Evolutionary conservation across 2,329 filamentous ascomycete genomes (phyloP), one percentile per base, ranked within the genome.

Genomic region (Thermothelomyces thermophilus): DNA sequence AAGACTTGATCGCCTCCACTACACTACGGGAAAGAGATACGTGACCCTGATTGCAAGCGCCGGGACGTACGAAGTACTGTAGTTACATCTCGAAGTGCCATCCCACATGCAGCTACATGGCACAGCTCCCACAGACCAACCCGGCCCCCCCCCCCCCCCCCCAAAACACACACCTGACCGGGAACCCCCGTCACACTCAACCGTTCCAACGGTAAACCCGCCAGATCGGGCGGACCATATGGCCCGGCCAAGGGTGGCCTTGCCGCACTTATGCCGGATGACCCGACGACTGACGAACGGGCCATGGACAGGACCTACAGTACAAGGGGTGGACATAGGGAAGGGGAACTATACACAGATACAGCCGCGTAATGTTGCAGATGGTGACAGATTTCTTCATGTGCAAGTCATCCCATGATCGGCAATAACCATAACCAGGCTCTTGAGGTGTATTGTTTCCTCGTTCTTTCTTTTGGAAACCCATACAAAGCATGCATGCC

Each of bases 11-110:
- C 46, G 17, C 41, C 37, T 36, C n/a, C n/a, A n/a, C n/a, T n/a
- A n/a, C n/a, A n/a, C n/a, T n/a, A n/a, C n/a, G 36, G 50, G 48
- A 49, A 14, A 35, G 41, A 52, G 31, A 2, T 30, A 41, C 41
- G 41, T 39, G 42, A 37, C 14, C 14, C 39, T 30, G 41, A 45
- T 11, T 28, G 22, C 46, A 52, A 52, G 44, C 44, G 43, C 43
- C 39, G 43, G 43, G n/a, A 47, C 26, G 9, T n/a, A n/a, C n/a
- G n/a, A n/a, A n/a, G n/a, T n/a, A n/a, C n/a, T n/a, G n/a, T n/a
- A n/a, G n/a, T 39, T 43, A 24, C 43, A 8, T 46, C 31, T 20
- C 24, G 39, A 22, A 40, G n/a, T 16, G 30, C 41, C 26, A 34
- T 35, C 14, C 28, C 11, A 30, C 42, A 42, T 37, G 43, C 49